Percentiles rank a stretch among this genome's conserved stretches.
Evolutionary conservation across 257 asterid species (phyloP).

Genomic region (Lavandula angustifolia): DNA sequence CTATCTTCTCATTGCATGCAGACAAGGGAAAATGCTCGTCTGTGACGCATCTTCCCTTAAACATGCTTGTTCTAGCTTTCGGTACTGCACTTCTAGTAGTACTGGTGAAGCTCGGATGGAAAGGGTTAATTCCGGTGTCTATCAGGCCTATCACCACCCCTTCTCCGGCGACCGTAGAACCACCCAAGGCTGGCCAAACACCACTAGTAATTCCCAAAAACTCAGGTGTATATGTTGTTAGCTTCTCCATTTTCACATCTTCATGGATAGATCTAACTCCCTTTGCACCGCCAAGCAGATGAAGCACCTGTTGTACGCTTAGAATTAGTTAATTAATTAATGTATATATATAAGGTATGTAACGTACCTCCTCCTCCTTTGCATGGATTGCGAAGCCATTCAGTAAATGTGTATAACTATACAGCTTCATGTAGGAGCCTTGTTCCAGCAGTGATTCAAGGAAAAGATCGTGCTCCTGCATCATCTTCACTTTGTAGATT

Average conservation of each 20-base stretch:
- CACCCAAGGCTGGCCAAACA: slow-evolving; percentile 65
- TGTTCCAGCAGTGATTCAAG: slow-evolving; percentile 46
- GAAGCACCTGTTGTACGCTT: slow-evolving; percentile 56
- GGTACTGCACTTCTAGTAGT: too few species aligned
- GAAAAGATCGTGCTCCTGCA: slow-evolving; percentile 40
- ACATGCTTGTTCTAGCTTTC: slow-evolving; percentile 32
- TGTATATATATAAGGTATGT: too few species aligned
- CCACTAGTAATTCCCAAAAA: slow-evolving; percentile 48
- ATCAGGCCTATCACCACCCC: slow-evolving; percentile 69
- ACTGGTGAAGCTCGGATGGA: slow-evolving; percentile 58
- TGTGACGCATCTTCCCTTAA: slow-evolving; percentile 55
- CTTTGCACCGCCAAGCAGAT: slow-evolving; percentile 36
- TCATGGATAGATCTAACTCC: slow-evolving; percentile 53
- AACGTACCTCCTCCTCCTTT: slow-evolving; percentile 42
- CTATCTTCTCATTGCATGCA: slow-evolving; percentile 64
- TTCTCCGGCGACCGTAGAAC: slow-evolving; percentile 47
- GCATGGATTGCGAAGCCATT: slow-evolving; percentile 65
- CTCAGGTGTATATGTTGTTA: slow-evolving; percentile 69
- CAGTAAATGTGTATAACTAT: slow-evolving; percentile 66
- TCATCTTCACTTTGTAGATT: slow-evolving; percentile 34
- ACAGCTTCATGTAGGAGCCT: slow-evolving; percentile 50
- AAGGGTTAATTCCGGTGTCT: slow-evolving; percentile 72
- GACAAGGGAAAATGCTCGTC: slow-evolving; percentile 52
- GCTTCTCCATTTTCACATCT: slow-evolving; percentile 56
- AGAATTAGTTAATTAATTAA: too few species aligned